Base-by-base conservation (phyloP, 495 filamentous ascomycete species). In the Clohesyomyces aquaticus region DNA sequence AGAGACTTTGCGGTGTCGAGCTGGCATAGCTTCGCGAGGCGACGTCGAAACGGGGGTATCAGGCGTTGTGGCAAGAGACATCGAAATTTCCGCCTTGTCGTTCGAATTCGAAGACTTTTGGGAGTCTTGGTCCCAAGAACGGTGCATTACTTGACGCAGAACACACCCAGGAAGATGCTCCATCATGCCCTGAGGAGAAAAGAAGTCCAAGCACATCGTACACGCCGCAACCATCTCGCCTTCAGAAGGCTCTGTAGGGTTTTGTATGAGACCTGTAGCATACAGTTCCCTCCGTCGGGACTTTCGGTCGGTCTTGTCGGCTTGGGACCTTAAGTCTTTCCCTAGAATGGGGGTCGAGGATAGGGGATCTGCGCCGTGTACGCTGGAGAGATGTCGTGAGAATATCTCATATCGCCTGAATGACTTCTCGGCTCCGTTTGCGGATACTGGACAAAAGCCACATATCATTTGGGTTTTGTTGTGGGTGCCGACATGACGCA, bases 91-190 rank as follows among this genome's bases (percentile, higher is more conserved):
- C n/a, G n/a, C n/a, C n/a, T n/a, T n/a, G n/a, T n/a, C n/a, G n/a
- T n/a, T n/a, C n/a, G n/a, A n/a, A n/a, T n/a, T n/a, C n/a, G n/a
- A n/a, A n/a, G n/a, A n/a, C 22, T 9, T 12, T 25, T 25, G 14
- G 18, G n/a, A 42, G 3, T 51, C 46, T 53, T 32, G 14, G 21
- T 11, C 19, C 18, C 16, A 29, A 23, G 25, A 18, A 23, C 27
- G 2, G 4, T 38, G 9, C 3, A 49, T 65, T 16, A 59, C 48
- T 26, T 49, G 35, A 18, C 62, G 29, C 25, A 47, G 27, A 21
- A 63, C 48, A 38, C 67, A 70, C 14, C 58, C 67, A 9, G 18
- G 26, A 21, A 70, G 63, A 50, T 70, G 67, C 25, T 66, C 63
- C 28, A 58, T 66, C 11, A 70, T 29, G 3, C 59, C 63, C 23